Percentiles rank a stretch among this genome's conserved stretches.
phyloP scores from a whole-genome alignment of 78 protist genomes.

The Isochrysis galbana region DNA sequence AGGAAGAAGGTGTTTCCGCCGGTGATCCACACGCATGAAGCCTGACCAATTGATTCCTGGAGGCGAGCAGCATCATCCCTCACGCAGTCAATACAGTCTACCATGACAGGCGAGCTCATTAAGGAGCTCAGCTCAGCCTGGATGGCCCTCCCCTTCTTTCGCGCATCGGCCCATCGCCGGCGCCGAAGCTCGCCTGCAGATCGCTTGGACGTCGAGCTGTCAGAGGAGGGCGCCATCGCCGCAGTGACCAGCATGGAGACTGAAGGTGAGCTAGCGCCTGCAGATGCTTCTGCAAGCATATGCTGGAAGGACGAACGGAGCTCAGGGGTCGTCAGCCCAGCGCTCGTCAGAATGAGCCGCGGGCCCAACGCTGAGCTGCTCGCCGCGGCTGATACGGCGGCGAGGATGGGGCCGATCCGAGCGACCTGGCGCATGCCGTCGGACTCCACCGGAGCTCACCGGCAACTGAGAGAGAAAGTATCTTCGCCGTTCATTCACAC shows the following conservation, averaged over 20 bases:
- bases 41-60: neutral
- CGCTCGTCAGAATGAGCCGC: too few species aligned
- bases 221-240: neutral
- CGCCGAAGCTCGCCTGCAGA: neutral
- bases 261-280: neutral
- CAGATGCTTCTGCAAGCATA: neutral
- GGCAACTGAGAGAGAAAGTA: too few species aligned
- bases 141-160: neutral
- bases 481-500: too few species aligned
- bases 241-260: neutral
- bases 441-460: too few species aligned
- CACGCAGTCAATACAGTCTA: neutral
- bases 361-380: too few species aligned
- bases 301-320: too few species aligned
- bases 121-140: neutral
- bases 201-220: neutral
- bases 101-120: neutral
- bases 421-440: too few species aligned
- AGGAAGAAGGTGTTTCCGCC: slow-evolving; percentile 1
- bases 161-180: neutral
- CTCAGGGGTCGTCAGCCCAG: too few species aligned
- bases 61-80: neutral
- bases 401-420: too few species aligned
- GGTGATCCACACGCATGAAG: neutral
- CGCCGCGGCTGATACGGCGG: too few species aligned